Evolutionary conservation across 1,284 basidiomycete species (phyloP).

Genomic region (Ustilago sp.): DNA sequence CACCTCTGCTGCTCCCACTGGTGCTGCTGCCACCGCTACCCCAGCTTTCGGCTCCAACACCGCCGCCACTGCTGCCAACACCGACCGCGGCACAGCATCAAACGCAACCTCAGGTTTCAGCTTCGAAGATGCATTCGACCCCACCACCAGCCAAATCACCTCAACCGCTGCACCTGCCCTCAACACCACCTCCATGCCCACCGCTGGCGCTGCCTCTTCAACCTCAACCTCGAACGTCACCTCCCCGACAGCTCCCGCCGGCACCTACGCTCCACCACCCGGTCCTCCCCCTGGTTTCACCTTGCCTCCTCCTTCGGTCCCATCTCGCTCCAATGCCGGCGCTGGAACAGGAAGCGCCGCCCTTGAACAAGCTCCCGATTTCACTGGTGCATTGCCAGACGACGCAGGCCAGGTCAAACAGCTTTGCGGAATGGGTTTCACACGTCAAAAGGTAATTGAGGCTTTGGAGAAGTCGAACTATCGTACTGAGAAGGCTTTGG

Average conservation of each 20-base stretch:
- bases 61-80: background rate
- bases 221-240: constrained; percentile 7
- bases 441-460: constrained; percentile 59
- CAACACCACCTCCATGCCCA: background rate
- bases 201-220: constrained; percentile 14
- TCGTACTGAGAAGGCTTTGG: constrained; percentile 65
- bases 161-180: constrained; percentile 17
- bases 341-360: constrained; percentile 9
- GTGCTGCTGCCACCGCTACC: constrained; percentile 3
- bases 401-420: constrained; percentile 66
- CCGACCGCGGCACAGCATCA: constrained; percentile 26
- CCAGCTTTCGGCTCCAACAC: constrained; percentile 15
- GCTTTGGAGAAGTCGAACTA: constrained; percentile 67
- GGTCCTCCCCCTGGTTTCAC: constrained; percentile 48
- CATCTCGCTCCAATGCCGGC: constrained; percentile 18
- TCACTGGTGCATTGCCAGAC: constrained; percentile 60
- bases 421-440: constrained; percentile 68
- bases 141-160: constrained; percentile 11
- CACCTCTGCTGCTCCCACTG: background rate
- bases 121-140: constrained; percentile 63
- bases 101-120: constrained; percentile 55
- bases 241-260: constrained; percentile 23
- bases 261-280: constrained; percentile 49
- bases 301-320: constrained; percentile 17
- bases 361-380: constrained; percentile 25